A percentile compares a stretch with the other conserved stretches of the same genome.
These are phyloP conservation scores for Apiotrichum porosum DNA, from an alignment of 1,284 basidiomycete genomes.

Conservation along the genomic window DNA sequence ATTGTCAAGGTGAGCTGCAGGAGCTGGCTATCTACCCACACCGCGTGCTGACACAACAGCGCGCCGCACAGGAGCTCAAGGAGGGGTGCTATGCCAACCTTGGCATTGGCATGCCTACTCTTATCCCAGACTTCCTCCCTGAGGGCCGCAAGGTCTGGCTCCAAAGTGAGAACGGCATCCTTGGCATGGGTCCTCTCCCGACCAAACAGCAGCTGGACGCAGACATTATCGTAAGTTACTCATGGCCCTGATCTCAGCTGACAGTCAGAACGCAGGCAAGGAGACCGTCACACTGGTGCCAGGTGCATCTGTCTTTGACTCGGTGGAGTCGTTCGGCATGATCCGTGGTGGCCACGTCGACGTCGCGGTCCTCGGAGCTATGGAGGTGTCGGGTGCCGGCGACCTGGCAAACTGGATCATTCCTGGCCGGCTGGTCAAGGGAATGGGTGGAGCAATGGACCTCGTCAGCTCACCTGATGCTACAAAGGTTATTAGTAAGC, in stretches of 20 bases:
- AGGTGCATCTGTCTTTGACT: conserved; percentile 80
- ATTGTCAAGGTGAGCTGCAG: conserved; percentile 57
- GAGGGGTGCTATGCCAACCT: conserved; percentile 79
- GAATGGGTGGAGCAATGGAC: conserved; percentile 94
- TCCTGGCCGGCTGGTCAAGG: conserved; percentile 84
- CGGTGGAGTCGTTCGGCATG: conserved; percentile 68
- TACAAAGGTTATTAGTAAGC: conserved; percentile 55
- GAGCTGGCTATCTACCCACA: too few relatives aligned
- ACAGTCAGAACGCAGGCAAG: conserved; percentile 72
- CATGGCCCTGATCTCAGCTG: not conserved
- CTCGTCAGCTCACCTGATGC: conserved; percentile 87
- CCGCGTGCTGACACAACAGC: too few relatives aligned
- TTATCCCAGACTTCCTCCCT: conserved; percentile 78
- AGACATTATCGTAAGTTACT: conserved; percentile 64
- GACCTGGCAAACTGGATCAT: conserved; percentile 98
- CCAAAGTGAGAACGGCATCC: conserved; percentile 87
- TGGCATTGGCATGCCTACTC: conserved; percentile 81
- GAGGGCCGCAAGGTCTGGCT: conserved; percentile 77
- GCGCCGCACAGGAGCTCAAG: conserved; percentile 80
- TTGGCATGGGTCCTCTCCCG: conserved; percentile 93
- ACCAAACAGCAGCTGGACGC: conserved; percentile 77
- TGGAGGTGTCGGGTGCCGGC: conserved; percentile 87
- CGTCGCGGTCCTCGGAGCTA: conserved; percentile 76
- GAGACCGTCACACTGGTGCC: conserved; percentile 89
- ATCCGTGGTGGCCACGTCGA: conserved; percentile 93